A percentile compares a stretch with the other conserved stretches of the same genome.
Conservation (phyloP, 78 protist genomes). For the Emiliania huxleyi region DNA sequence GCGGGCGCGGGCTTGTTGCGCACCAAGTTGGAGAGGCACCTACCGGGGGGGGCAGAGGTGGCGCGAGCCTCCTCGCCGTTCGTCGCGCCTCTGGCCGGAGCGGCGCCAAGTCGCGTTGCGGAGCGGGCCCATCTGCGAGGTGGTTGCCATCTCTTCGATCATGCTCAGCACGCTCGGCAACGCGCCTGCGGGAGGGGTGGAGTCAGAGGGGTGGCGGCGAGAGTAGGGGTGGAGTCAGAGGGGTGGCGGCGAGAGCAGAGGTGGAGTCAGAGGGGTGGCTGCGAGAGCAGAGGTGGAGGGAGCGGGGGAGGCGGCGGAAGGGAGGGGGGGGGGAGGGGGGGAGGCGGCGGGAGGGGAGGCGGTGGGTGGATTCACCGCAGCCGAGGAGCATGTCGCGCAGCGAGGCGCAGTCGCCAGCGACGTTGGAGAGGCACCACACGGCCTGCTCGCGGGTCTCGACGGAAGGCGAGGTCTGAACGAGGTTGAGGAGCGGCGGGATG, state of each 20-base stretch:
- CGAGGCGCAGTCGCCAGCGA: constrained; percentile 41
- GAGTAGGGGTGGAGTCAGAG: no score
- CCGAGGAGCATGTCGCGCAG: constrained; percentile 28
- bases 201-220: no score
- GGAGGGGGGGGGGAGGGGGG: no score
- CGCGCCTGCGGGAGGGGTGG: no score
- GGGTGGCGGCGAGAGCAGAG: no score
- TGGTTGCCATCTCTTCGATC: not conserved
- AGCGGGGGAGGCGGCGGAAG: no score
- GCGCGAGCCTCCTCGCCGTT: no score
- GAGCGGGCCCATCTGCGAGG: not conserved
- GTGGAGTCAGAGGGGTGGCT: no score
- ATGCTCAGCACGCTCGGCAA: not conserved
- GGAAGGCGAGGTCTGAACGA: not conserved
- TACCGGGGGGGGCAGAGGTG: no score
- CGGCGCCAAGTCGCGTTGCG: constrained; percentile 38
- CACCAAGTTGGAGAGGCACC: constrained; percentile 90
- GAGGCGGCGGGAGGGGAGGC: no score
- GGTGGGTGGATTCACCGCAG: no score
- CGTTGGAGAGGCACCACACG: constrained; percentile 17
- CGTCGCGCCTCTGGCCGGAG: constrained; percentile 94
- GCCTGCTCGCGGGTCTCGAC: constrained; percentile 37
- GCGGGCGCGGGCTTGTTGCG: constrained; percentile 92
- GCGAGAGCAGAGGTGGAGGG: no score
- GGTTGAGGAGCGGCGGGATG: constrained; percentile 13